Evolutionary conservation across 208 protist genomes (phyloP).

Genomic region (Leishmania tropica): DNA sequence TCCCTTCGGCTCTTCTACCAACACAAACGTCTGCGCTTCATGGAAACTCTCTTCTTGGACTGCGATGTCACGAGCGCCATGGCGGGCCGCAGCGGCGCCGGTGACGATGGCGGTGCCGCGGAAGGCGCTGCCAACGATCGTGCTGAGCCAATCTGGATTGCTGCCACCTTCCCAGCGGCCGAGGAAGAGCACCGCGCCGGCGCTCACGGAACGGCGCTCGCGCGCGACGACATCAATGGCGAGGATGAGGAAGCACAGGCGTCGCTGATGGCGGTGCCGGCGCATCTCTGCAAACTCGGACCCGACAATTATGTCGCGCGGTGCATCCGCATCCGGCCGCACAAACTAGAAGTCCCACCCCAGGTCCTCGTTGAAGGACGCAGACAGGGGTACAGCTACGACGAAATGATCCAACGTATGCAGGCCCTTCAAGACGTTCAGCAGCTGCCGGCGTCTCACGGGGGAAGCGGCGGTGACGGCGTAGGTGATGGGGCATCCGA

Average conservation of each 20-base stretch:
- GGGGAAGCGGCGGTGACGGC: constrained; percentile 7
- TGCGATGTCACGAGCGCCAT: constrained; percentile 24
- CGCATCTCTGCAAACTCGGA: constrained; percentile 50
- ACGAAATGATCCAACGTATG: constrained; percentile 60
- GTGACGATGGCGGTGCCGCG: background rate
- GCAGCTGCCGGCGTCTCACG: constrained; percentile 4
- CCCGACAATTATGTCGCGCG: constrained; percentile 48
- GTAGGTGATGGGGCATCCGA: background rate
- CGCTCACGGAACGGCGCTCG: too few relatives aligned
- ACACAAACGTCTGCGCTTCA: constrained; percentile 70
- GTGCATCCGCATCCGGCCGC: constrained; percentile 56
- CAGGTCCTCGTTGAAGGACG: constrained; percentile 58
- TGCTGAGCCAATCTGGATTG: constrained; percentile 63
- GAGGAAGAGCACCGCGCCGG: background rate
- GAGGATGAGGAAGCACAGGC: constrained; percentile 22
- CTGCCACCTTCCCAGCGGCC: constrained; percentile 38
- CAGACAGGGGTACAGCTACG: constrained; percentile 61
- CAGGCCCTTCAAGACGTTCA: constrained; percentile 23
- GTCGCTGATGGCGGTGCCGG: constrained; percentile 36
- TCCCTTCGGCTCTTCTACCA: constrained; percentile 57
- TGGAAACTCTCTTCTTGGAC: constrained; percentile 55
- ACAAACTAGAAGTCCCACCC: constrained; percentile 45
- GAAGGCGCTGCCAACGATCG: constrained; percentile 19
- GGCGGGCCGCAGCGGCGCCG: background rate
- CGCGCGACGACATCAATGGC: background rate